These are phyloP conservation scores for Penicillium sp. DNA, from an alignment of 2,329 filamentous ascomycete species.

Conservation along the genomic window DNA sequence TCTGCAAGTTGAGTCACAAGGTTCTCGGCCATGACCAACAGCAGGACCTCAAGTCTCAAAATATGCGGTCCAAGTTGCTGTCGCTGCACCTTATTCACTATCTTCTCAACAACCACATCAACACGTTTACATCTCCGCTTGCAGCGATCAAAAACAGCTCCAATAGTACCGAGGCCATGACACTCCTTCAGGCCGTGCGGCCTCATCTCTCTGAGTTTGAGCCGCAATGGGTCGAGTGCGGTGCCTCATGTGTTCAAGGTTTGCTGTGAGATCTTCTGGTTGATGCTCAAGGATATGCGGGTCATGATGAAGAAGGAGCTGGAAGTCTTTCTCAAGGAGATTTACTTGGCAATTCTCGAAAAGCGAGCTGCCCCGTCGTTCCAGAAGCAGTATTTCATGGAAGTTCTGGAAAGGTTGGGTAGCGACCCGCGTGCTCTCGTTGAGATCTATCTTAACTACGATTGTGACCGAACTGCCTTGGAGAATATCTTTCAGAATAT, in stretches of 20 bases:
- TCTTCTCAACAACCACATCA: conserved; percentile 86
- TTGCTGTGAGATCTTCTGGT: conserved; percentile 94
- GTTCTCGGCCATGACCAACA: conserved; percentile 82
- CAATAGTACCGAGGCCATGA: conserved; percentile 73
- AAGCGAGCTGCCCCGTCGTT: conserved; percentile 78
- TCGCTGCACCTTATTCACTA: conserved; percentile 95
- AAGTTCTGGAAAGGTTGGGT: conserved; percentile 75
- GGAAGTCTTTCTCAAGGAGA: conserved; percentile 95
- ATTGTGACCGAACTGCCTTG: conserved; percentile 84
- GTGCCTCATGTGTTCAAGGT: conserved; percentile 91
- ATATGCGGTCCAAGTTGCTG: conserved; percentile 94
- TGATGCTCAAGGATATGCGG: conserved; percentile 90
- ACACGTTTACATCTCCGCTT: conserved; percentile 83
- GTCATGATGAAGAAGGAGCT: conserved; percentile 97
- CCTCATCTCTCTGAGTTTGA: conserved; percentile 90
- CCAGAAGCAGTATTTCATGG: conserved; percentile 89
- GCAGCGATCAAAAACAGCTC: conserved; percentile 91
- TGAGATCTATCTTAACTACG: conserved; percentile 95
- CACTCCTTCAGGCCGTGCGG: conserved; percentile 89
- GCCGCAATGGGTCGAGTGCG: conserved; percentile 89
- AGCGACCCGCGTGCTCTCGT: conserved; percentile 83
- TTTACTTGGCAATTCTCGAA: conserved; percentile 87
- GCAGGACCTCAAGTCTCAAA: conserved; percentile 85
- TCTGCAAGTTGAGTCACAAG: conserved; percentile 97
- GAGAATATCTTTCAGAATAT: conserved; percentile 96